phyloP scores from a whole-genome alignment of 2,329 filamentous ascomycete species.

The Rhynchosporium secalis region DNA sequence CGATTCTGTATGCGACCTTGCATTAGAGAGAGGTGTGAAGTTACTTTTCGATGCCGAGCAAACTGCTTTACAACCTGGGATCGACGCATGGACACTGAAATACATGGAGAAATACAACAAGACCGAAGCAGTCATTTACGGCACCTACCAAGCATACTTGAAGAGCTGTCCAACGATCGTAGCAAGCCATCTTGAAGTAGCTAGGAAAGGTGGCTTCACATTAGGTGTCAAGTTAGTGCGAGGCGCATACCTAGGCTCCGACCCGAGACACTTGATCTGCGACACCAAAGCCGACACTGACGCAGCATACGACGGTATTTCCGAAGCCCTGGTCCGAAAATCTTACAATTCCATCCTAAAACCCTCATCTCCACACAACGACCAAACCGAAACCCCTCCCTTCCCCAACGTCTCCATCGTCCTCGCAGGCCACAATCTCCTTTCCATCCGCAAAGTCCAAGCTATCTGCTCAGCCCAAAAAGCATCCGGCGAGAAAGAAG shows the following conservation, averaged over 20 bases:
- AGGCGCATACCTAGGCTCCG: slow-evolving; percentile 70
- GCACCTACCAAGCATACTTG: slow-evolving; percentile 77
- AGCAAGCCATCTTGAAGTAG: slow-evolving; percentile 58
- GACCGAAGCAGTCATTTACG: slow-evolving; percentile 69
- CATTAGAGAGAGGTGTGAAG: slow-evolving; percentile 65
- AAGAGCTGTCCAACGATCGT: slow-evolving; percentile 61
- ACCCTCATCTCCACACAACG: slow-evolving; percentile 40
- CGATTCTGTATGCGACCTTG: slow-evolving; percentile 71
- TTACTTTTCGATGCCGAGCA: slow-evolving; percentile 89
- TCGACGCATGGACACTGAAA: slow-evolving; percentile 76
- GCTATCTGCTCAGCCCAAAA: slow-evolving; percentile 49
- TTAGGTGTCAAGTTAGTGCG: slow-evolving; percentile 75
- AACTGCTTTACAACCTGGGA: slow-evolving; percentile 72
- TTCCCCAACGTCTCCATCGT: slow-evolving; percentile 66
- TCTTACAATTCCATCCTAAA: slow-evolving; percentile 58
- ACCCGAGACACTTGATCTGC: slow-evolving; percentile 69
- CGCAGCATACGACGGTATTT: slow-evolving; percentile 69
- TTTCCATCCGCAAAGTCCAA: slow-evolving; percentile 62
- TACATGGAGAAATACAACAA: slow-evolving; percentile 78
- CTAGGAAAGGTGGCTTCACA: slow-evolving; percentile 60
- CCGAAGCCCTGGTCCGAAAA: slow-evolving; percentile 64
- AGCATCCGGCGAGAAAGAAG: slow-evolving; percentile 41
- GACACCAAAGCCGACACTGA: slow-evolving; percentile 73
- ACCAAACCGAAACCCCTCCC: slow-evolving; percentile 33
- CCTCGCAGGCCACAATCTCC: slow-evolving; percentile 80